A percentile compares a stretch with the other conserved stretches of the same genome.
Conservation (phyloP, 2,329 filamentous ascomycete genomes). For the Colletotrichum chlorophyti region DNA sequence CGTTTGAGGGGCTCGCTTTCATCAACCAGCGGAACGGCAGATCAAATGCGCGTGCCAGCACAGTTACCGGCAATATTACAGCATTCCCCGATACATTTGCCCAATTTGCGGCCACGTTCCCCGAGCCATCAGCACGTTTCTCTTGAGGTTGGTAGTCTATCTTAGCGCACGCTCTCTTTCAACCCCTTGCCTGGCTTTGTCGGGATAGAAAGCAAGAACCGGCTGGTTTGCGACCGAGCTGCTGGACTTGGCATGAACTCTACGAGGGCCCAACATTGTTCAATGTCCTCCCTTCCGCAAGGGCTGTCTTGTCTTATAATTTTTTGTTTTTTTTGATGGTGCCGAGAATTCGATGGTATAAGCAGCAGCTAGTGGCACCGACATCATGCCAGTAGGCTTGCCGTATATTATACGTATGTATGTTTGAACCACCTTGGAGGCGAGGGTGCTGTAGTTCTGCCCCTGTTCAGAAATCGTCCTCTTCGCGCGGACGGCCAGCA, state of each 20-base stretch:
- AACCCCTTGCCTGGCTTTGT: not conserved
- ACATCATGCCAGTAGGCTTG: not conserved
- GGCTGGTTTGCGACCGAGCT: not conserved
- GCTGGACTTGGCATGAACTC: not conserved
- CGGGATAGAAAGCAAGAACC: not conserved
- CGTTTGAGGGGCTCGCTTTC: constrained; percentile 9
- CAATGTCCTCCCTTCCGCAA: constrained; percentile 10
- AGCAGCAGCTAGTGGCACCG: not conserved
- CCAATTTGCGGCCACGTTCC: constrained; percentile 3
- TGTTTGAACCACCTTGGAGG: too few relatives aligned
- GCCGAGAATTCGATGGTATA: not conserved
- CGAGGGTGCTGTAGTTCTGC: too few relatives aligned
- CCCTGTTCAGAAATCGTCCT: too few relatives aligned
- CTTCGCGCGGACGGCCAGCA: too few relatives aligned
- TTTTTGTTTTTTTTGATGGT: too few relatives aligned
- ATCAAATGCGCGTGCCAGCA: constrained; percentile 18
- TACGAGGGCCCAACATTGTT: not conserved
- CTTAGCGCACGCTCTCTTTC: too few relatives aligned
- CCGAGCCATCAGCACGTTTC: not conserved
- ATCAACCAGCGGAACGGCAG: constrained; percentile 14
- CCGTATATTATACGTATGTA: constrained; percentile 1
- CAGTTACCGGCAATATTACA: constrained; percentile 12
- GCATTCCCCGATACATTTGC: constrained; percentile 11
- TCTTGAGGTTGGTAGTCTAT: too few relatives aligned
- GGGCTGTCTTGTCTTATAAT: too few relatives aligned